Evolutionary conservation across 257 asterid species (phyloP).

Genomic region (Hygrophila difformis): DNA sequence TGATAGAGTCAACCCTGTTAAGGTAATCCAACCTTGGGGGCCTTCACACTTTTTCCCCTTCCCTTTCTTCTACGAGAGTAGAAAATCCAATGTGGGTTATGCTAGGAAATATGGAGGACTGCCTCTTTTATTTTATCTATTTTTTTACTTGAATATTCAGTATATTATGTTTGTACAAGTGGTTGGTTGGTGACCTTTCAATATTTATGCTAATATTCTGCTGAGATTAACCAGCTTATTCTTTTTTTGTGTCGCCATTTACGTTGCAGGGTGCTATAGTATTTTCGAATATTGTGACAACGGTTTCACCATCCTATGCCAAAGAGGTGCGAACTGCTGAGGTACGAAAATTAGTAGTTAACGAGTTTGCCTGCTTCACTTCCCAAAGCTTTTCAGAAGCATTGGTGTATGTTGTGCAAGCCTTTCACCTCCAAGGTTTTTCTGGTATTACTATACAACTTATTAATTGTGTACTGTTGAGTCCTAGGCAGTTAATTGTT

Average conservation of each 20-base stretch:
- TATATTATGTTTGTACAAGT: background rate
- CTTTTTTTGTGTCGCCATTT: no score
- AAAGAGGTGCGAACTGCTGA: constrained; percentile 75
- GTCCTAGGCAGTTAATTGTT: constrained; percentile 6
- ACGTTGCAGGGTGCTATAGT: constrained; percentile 93
- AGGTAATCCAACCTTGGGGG: constrained; percentile 31
- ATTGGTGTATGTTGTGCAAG: constrained; percentile 4
- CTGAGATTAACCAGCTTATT: background rate
- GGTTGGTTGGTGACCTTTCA: constrained; percentile 1
- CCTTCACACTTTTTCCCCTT: background rate
- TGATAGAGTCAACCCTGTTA: constrained; percentile 76
- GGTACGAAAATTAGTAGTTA: constrained; percentile 37
- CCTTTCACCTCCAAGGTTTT: background rate
- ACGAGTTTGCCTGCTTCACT: constrained; percentile 3
- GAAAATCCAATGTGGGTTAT: constrained; percentile 9
- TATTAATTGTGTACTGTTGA: background rate
- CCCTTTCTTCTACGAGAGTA: background rate
- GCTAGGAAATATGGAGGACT: constrained; percentile 5
- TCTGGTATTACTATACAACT: background rate
- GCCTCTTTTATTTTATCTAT: constrained; percentile 9
- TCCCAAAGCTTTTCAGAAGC: constrained; percentile 2
- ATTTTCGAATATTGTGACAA: constrained; percentile 90
- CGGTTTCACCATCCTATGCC: constrained; percentile 97
- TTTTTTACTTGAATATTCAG: background rate
- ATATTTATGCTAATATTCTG: constrained; percentile 6